phyloP scores from a whole-genome alignment of 768 basidiomycete genomes.

The Kwoniella sp. region DNA sequence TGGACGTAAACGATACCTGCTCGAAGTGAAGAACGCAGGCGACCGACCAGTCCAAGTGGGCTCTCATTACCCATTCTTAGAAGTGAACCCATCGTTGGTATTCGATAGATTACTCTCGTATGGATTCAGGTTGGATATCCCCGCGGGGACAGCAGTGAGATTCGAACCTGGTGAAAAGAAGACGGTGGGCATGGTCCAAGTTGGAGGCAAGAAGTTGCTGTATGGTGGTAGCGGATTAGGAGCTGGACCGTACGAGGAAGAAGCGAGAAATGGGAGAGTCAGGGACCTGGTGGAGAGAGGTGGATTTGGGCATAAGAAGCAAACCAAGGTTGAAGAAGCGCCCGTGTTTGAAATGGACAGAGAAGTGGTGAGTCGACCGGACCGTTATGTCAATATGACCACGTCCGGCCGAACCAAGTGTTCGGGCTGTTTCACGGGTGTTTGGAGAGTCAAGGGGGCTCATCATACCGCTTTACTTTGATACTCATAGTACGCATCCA shows the following conservation, averaged over 20 bases:
- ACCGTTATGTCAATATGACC: too few relatives aligned
- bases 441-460: too few relatives aligned
- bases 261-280: conserved; percentile 28
- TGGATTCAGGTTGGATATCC: conserved; percentile 74
- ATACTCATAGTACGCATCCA: conserved; percentile 72
- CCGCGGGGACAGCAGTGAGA: conserved; percentile 91
- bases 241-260: conserved; percentile 60
- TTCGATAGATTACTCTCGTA: conserved; percentile 83
- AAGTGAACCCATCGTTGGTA: conserved; percentile 75
- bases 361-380: conserved; percentile 48
- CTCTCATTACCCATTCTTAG: conserved; percentile 91
- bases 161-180: conserved; percentile 93
- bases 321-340: conserved; percentile 58
- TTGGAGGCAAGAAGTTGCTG: conserved; percentile 71
- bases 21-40: conserved; percentile 84
- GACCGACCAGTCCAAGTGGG: conserved; percentile 94
- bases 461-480: too few relatives aligned
- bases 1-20: conserved; percentile 67
- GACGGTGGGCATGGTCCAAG: conserved; percentile 76
- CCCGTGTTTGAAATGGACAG: conserved; percentile 60
- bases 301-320: conserved; percentile 68
- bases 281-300: conserved; percentile 61
- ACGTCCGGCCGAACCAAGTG: background rate
- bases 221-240: conserved; percentile 78
- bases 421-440: too few relatives aligned